These are phyloP conservation scores for Arabidopsis arenosa DNA, from an alignment of 345 rosid genomes.

Conservation along the genomic window DNA sequence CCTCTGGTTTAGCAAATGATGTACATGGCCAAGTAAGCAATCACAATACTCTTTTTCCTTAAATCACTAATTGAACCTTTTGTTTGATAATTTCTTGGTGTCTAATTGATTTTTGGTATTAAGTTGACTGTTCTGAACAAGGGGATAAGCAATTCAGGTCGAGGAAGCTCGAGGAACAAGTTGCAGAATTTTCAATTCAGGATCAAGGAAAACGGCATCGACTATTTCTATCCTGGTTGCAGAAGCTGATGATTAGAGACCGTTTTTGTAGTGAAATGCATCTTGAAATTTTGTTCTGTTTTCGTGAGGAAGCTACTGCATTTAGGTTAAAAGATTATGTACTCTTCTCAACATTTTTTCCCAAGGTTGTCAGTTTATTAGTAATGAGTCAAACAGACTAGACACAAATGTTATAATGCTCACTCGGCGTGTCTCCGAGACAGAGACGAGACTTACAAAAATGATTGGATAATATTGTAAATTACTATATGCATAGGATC, in stretches of 20 bases:
- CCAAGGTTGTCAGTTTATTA: not conserved
- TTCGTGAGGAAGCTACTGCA: not conserved
- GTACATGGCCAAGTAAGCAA: slow-evolving; percentile 86
- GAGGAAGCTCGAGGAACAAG: slow-evolving; percentile 54
- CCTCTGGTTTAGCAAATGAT: slow-evolving; percentile 90
- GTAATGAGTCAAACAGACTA: too few species aligned
- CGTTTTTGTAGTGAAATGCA: not conserved
- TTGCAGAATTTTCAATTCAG: slow-evolving; percentile 75
- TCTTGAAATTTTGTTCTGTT: not conserved
- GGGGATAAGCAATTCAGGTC: slow-evolving; percentile 38
- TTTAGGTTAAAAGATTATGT: not conserved
- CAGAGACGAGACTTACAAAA: not conserved
- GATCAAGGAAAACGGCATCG: slow-evolving; percentile 74
- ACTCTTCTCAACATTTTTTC: not conserved
- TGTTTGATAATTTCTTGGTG: not conserved
- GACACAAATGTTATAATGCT: not conserved
- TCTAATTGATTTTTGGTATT: slow-evolving; percentile 13
- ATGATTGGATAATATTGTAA: not conserved
- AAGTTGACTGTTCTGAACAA: slow-evolving; percentile 74
- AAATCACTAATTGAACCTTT: not conserved
- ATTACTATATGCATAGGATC: slow-evolving; percentile 7
- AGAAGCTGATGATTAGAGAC: slow-evolving; percentile 39
- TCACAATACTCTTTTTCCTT: not conserved
- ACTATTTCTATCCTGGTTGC: slow-evolving; percentile 84
- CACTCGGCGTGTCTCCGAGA: not conserved